A percentile compares a stretch with the other conserved stretches of the same genome.
Conservation (phyloP, 306 rosid species). For the Trifolium repens region DNA sequence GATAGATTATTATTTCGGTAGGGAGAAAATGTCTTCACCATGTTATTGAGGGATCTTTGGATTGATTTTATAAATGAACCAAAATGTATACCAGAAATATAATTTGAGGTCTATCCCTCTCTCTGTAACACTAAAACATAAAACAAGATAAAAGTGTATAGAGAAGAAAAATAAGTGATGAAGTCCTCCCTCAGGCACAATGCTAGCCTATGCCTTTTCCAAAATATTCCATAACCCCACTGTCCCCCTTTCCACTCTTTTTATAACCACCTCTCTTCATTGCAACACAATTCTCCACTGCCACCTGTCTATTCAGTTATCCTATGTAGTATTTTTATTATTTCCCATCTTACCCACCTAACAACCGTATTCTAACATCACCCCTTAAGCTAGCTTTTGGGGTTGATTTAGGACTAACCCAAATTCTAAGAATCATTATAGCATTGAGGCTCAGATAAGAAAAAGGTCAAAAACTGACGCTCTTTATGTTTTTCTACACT, state of each 20-base stretch:
- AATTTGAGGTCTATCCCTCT: not conserved
- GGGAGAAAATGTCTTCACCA: conserved; percentile 1
- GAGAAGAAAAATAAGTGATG: not conserved
- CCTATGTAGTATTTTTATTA: not conserved
- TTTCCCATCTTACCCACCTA: not conserved
- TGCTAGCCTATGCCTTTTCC: not conserved
- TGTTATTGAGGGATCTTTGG: not conserved
- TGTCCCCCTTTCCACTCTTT: not conserved
- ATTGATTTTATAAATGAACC: not conserved
- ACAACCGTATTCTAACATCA: not conserved
- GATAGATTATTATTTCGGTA: not conserved
- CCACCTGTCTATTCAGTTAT: not conserved
- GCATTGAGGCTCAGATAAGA: not conserved
- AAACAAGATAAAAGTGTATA: not conserved
- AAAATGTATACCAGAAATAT: not conserved
- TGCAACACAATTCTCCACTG: not conserved
- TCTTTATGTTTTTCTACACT: not conserved
- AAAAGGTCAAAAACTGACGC: no score
- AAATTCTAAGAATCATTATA: not conserved
- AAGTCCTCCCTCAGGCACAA: not conserved
- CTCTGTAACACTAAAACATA: not conserved
- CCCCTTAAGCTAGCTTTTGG: not conserved
- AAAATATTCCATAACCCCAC: not conserved
- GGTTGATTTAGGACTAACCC: not conserved
- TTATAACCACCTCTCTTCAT: not conserved